Conservation (phyloP, 2,329 filamentous ascomycete genomes). For the Fonsecaea multimorphosa region DNA sequence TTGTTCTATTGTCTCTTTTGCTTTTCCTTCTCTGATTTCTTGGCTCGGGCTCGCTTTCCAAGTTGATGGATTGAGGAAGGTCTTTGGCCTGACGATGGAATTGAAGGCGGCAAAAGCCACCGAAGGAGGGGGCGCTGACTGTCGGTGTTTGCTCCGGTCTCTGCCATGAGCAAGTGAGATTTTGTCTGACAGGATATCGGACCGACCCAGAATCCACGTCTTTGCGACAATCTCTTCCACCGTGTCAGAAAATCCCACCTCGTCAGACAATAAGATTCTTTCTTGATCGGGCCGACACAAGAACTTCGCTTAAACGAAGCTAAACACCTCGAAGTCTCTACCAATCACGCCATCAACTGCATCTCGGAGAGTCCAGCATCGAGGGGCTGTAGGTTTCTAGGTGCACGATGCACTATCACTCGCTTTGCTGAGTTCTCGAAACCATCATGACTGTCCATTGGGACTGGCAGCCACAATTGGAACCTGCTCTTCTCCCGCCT, state of each 20-base stretch:
- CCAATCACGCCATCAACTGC: background rate
- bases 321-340: background rate
- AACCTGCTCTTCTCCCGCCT: background rate
- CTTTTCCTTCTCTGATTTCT: background rate
- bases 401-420: background rate
- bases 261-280: background rate
- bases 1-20: background rate
- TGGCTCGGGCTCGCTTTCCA: background rate
- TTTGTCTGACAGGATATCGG: background rate
- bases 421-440: background rate
- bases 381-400: too few relatives aligned
- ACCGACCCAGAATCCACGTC: background rate
- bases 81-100: background rate
- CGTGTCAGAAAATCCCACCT: background rate
- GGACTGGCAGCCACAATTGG: background rate
- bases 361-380: too few relatives aligned
- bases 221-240: background rate
- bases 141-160: background rate
- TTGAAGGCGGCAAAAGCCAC: background rate
- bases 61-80: background rate
- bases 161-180: background rate
- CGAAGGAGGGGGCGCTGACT: background rate
- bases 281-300: background rate
- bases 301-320: background rate
- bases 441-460: background rate